Evolutionary conservation across 2,329 filamentous ascomycete species (phyloP), one percentile per base, ranked within the genome.

Genomic region (Pestalotiopsis sp.): DNA sequence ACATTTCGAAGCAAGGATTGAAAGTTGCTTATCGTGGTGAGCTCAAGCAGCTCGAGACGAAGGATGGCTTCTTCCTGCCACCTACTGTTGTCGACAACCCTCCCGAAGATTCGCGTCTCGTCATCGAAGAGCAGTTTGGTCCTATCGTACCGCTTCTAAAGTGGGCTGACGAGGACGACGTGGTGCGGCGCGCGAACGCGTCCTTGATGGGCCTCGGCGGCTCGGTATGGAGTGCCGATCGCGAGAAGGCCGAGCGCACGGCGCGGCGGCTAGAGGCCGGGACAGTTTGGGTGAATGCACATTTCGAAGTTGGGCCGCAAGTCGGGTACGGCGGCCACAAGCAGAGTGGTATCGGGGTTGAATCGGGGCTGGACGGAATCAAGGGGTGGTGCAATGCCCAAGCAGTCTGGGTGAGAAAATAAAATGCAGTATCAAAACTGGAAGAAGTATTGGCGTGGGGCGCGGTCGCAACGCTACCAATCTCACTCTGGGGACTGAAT

Each of bases 311-410:
- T 0, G 73, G 75, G 0, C 78, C 81, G 0, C 71, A 79, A 1
- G 78, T 78, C 2, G 81, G 85, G 0, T 87, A 85, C 70, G 84
- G 83, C 0, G 86, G 87, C 0, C 82, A 85, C 72, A 88, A 88
- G 76, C 71, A 82, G 41, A 87, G 85, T 64, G 86, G 85, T 0
- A 72, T 87, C 1, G 86, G 86, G 0, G 79, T 80, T 67, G 85
- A 88, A 65, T 83, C 76, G 73, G 83, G 83, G 0, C 39, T 81
- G n/a, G 78, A 78, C 17, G 80, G 81, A 0, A 70, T 83, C 49
- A 79, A 78, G 72, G 70, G 71, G 11, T 81, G 72, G 69, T 78
- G 76, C 49, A 79, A 81, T 61, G 67, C 74, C 4, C 74, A 73
- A 66, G 73, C 73, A 0, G 17, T 73, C 23, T 69, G 65, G 41